phyloP scores from a whole-genome alignment of 495 filamentous ascomycete genomes.

The Neurospora terricola region DNA sequence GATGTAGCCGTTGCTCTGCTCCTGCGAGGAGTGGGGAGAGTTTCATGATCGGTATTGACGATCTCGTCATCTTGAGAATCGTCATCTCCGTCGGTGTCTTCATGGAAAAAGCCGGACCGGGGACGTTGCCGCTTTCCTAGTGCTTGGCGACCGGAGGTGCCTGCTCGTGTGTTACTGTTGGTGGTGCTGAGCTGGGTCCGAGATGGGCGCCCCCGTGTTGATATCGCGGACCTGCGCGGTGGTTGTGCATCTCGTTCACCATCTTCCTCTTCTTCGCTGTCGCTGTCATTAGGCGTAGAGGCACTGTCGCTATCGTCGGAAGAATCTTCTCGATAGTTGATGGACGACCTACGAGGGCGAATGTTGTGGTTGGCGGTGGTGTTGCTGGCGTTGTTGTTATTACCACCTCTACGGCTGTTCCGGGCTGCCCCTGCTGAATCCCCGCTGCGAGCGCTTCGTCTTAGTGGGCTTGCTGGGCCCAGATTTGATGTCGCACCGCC shows the following conservation, averaged over 20 bases:
- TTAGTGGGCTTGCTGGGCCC: background rate
- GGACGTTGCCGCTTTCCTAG: slow-evolving; percentile 13
- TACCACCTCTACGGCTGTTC: background rate
- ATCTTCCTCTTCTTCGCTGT: background rate
- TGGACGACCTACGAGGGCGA: background rate
- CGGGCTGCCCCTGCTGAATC: background rate
- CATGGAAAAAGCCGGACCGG: slow-evolving; percentile 17
- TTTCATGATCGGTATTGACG: background rate
- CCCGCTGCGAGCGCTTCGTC: background rate
- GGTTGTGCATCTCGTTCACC: background rate
- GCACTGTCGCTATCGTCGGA: background rate
- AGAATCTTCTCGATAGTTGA: background rate
- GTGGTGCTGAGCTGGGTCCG: background rate
- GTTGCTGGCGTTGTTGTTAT: background rate
- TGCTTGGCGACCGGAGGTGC: background rate
- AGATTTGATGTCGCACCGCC: background rate
- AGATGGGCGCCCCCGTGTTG: background rate
- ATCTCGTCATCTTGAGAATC: background rate
- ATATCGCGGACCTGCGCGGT: background rate
- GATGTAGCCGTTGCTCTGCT: background rate
- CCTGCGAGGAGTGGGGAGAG: background rate
- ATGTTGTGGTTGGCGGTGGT: background rate
- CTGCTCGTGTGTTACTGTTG: background rate
- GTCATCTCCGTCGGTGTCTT: slow-evolving; percentile 8
- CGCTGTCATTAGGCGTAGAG: background rate